phyloP scores from a whole-genome alignment of 768 basidiomycete species.

The Naganishia randhawae region DNA sequence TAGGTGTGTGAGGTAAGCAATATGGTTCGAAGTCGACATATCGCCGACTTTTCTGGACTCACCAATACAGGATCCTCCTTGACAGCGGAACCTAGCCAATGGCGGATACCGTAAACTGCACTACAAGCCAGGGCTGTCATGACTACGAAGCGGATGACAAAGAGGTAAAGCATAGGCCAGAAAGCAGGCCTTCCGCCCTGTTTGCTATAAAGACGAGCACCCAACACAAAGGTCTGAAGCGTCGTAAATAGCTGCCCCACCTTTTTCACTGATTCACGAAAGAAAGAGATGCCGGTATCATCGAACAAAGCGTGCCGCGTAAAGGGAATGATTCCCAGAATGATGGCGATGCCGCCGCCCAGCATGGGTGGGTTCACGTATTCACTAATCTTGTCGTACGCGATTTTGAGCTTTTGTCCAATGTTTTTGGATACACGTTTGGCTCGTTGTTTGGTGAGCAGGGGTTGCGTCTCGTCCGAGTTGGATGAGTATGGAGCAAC shows the following conservation, averaged over 20 bases:
- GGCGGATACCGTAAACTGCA: slow-evolving; percentile 34
- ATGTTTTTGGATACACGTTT: slow-evolving; percentile 31
- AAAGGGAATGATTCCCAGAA: slow-evolving; percentile 42
- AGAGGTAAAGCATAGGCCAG: slow-evolving; percentile 41
- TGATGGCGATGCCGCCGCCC: slow-evolving; percentile 43
- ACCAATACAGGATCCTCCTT: slow-evolving; percentile 41
- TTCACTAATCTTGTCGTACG: slow-evolving; percentile 17
- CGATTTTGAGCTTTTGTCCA: slow-evolving; percentile 23
- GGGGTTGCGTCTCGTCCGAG: slow-evolving; percentile 35
- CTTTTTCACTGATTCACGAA: slow-evolving; percentile 35
- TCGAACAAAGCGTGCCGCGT: slow-evolving; percentile 39
- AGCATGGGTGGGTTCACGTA: slow-evolving; percentile 48
- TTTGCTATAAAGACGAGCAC: slow-evolving; percentile 44
- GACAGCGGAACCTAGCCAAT: slow-evolving; percentile 31
- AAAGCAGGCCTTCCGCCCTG: slow-evolving; percentile 34
- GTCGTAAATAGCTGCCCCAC: slow-evolving; percentile 46
- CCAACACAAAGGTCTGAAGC: slow-evolving; percentile 47
- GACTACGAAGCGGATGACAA: slow-evolving; percentile 43
- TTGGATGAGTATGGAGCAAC: slow-evolving; percentile 33
- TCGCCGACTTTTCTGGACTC: slow-evolving; percentile 4
- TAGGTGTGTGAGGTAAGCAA: neutral
- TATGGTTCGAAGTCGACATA: neutral
- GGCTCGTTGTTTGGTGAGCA: slow-evolving; percentile 32
- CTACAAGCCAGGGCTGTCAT: slow-evolving; percentile 41
- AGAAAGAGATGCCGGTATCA: slow-evolving; percentile 35